Evolutionary conservation across 2,329 filamentous ascomycete species (phyloP).

Genomic region (Colletotrichum sp.): DNA sequence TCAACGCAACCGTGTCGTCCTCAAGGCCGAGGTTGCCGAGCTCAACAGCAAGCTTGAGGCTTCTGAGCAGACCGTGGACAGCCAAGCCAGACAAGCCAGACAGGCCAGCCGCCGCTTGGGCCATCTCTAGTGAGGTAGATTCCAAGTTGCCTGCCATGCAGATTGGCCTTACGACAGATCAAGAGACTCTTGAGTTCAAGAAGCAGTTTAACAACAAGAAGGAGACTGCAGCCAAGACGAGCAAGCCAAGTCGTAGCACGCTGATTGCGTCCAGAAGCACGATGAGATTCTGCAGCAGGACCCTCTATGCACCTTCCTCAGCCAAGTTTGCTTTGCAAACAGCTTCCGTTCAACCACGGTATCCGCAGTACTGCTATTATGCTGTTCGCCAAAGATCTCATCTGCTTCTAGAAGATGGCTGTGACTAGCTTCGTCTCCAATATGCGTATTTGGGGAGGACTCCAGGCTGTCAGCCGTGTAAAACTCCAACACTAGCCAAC

Average conservation of each 20-base stretch:
- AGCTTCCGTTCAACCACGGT: background rate
- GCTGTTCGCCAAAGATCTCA: background rate
- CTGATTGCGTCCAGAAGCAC: background rate
- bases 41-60: background rate
- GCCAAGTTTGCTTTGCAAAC: background rate
- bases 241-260: background rate
- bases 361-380: background rate
- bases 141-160: background rate
- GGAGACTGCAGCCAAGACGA: background rate
- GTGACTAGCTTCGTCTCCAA: background rate
- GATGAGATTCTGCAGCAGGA: background rate
- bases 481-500: background rate
- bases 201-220: background rate
- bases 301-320: background rate
- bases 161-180: background rate
- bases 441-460: background rate
- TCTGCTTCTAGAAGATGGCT: background rate
- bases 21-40: background rate
- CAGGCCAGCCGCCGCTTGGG: background rate
- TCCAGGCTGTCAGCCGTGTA: background rate
- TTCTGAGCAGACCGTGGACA: background rate
- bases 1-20: background rate
- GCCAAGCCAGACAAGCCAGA: background rate
- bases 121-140: background rate
- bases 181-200: background rate